A percentile compares a stretch with the other conserved stretches of the same genome.
Conservation (phyloP, 2,329 filamentous ascomycete species). For the Parascedosporium putredinis region DNA sequence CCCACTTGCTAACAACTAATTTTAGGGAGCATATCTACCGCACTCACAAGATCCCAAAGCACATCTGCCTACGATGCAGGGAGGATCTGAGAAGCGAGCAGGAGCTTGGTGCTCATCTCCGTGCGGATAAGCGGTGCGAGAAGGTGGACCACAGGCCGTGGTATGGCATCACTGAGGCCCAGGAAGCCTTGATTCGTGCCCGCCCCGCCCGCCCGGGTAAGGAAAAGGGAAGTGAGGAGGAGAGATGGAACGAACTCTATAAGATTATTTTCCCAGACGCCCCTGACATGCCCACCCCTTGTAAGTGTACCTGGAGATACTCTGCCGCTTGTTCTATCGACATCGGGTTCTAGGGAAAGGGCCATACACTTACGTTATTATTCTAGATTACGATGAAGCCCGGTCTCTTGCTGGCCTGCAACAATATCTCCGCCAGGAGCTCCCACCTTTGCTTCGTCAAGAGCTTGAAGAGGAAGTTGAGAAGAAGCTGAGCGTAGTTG, state of each 20-base stretch:
- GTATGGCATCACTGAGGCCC: background rate
- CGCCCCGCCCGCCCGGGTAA: background rate
- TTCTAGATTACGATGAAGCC: conserved; percentile 1
- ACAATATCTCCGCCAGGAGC: background rate
- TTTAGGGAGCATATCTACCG: conserved; percentile 7
- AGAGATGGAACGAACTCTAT: conserved; percentile 6
- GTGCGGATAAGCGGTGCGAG: background rate
- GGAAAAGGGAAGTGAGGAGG: background rate
- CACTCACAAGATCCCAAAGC: background rate
- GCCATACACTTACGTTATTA: background rate
- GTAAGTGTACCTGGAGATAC: background rate
- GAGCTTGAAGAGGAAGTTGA: conserved; percentile 6
- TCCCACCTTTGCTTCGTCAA: background rate
- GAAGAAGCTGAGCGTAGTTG: background rate
- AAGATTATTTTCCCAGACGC: conserved; percentile 7
- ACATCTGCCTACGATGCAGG: conserved; percentile 3
- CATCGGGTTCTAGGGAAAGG: background rate
- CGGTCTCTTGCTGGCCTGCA: background rate
- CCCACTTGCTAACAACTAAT: background rate
- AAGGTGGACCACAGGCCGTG: background rate
- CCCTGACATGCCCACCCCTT: conserved; percentile 2
- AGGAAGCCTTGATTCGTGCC: background rate
- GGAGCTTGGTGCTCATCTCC: background rate
- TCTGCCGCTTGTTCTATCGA: too few species aligned
- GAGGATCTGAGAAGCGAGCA: background rate